These are phyloP conservation scores for Delphinella strobiligena DNA, from an alignment of 2,329 filamentous ascomycete genomes.

Conservation along the genomic window DNA sequence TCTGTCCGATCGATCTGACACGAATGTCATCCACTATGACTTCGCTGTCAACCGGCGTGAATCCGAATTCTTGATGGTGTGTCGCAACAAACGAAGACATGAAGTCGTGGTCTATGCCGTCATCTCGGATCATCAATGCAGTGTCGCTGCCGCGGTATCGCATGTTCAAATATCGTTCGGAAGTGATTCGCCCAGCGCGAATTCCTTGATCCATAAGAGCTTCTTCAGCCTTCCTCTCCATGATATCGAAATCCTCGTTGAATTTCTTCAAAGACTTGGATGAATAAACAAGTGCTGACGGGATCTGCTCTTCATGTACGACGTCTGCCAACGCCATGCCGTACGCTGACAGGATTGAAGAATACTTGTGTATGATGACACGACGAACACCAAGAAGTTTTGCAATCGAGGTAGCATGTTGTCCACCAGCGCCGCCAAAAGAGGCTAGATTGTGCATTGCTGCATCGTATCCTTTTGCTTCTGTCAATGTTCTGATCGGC, in stretches of 20 bases:
- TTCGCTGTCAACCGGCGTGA: constrained; percentile 23
- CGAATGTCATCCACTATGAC: constrained; percentile 33
- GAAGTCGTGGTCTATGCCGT: constrained; percentile 20
- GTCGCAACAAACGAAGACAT: constrained; percentile 21
- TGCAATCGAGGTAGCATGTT: constrained; percentile 33
- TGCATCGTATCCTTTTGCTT: constrained; percentile 15
- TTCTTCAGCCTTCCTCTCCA: neutral
- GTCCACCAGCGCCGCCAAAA: constrained; percentile 25
- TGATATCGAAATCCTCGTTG: constrained; percentile 24
- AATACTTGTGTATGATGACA: constrained; percentile 33
- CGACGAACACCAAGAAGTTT: constrained; percentile 29
- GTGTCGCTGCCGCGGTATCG: constrained; percentile 32
- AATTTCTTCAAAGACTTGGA: too few relatives aligned
- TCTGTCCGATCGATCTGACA: constrained; percentile 22
- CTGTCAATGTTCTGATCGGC: constrained; percentile 17
- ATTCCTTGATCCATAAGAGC: neutral
- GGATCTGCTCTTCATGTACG: constrained; percentile 28
- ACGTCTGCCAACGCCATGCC: constrained; percentile 35
- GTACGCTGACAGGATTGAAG: constrained; percentile 35
- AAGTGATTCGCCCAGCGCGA: neutral
- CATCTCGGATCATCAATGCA: constrained; percentile 27
- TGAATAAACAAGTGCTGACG: too few relatives aligned
- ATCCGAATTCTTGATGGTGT: constrained; percentile 31
- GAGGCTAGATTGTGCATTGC: constrained; percentile 14
- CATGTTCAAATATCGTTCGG: constrained; percentile 27